Evolutionary conservation across 305 asterid species (phyloP).

Genomic region (Coffea humblotiana): DNA sequence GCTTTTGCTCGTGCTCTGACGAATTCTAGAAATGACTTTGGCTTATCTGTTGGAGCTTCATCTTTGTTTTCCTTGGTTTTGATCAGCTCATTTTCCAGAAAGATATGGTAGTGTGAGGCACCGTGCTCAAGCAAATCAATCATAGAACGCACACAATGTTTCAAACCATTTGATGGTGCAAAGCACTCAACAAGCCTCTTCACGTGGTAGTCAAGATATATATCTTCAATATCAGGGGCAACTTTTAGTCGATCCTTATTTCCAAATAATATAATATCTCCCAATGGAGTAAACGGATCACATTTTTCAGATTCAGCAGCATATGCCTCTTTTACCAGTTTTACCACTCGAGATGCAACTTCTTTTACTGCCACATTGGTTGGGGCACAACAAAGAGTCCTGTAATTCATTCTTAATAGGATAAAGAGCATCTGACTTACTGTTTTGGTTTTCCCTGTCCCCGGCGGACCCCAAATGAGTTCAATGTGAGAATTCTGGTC

Average conservation of each 20-base stretch:
- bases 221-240: slow-evolving; percentile 4
- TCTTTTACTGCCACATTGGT: slow-evolving; percentile 59
- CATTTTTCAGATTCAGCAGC: slow-evolving; percentile 18
- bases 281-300: slow-evolving; percentile 19
- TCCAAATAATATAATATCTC: slow-evolving; percentile 27
- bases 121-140: slow-evolving; percentile 7
- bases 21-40: slow-evolving; percentile 41
- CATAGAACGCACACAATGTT: slow-evolving; percentile 10
- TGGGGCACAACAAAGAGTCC: slow-evolving; percentile 60
- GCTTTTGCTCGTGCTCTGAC: slow-evolving; percentile 34
- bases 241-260: slow-evolving; percentile 6
- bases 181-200: slow-evolving; percentile 23
- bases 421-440: slow-evolving; percentile 44
- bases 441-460: slow-evolving; percentile 70
- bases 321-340: slow-evolving; percentile 38
- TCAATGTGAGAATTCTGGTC: slow-evolving; percentile 44
- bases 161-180: slow-evolving; percentile 22
- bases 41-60: slow-evolving; percentile 15
- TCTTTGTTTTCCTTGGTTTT: slow-evolving; percentile 20
- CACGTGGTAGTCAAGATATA: slow-evolving; percentile 23
- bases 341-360: slow-evolving; percentile 52
- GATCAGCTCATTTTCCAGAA: slow-evolving; percentile 36
- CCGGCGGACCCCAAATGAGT: slow-evolving; percentile 81
- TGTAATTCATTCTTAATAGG: slow-evolving; percentile 44
- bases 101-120: slow-evolving; percentile 27